Evolutionary conservation across 768 basidiomycete species (phyloP), one percentile per base, ranked within the genome.

Genomic region (Podaxis carcinomalis): DNA sequence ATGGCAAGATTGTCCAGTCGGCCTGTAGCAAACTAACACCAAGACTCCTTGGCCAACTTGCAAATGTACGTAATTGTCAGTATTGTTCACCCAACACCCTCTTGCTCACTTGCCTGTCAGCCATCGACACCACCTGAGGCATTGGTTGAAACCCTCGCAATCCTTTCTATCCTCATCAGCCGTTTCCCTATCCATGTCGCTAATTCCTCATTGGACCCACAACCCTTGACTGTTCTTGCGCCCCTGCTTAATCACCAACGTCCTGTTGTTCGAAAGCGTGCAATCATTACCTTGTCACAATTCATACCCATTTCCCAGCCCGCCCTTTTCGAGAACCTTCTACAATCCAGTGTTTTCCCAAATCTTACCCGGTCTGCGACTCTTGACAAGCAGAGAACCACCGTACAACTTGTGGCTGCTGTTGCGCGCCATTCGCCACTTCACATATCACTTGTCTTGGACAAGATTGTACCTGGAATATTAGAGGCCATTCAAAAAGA

Each of bases 231-330:
- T 4, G 85, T 88, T 19, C 82, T 90, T 57, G 88, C 84, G 0
- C 92, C 85, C 39, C 81, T 91, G 32, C 82, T 93, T 50, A 80
- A 78, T n/a, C 91, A 90, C 74, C 68, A 81, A 6, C 87, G 94
- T 3, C 84, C 90, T 9, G 93, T 93, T 0, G 92, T 98, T 56
- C 86, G 95, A 54, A 98, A 98, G 77, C 89, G 95, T 55, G 91
- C 93, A 2, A 95, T 98, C 61, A 78, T 87, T 39, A 92, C 94
- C 0, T 72, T 94, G 44, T 90, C 93, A 0, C 91, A 93, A 65
- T 90, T 94, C 70, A 81, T 95, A 40, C 90, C 88, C 14, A 84
- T 85, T 46, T 88, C 89, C 7, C 84, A 83, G 42, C 78, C 85
- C 3, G 76, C 79, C 2, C 72, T 90, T 9, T 90, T 92, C 69